Percentiles rank a stretch among this genome's conserved stretches.
These are phyloP conservation scores for Hyphopichia khmerensis DNA, from an alignment of 1,139 yeast species.

Conservation along the genomic window DNA sequence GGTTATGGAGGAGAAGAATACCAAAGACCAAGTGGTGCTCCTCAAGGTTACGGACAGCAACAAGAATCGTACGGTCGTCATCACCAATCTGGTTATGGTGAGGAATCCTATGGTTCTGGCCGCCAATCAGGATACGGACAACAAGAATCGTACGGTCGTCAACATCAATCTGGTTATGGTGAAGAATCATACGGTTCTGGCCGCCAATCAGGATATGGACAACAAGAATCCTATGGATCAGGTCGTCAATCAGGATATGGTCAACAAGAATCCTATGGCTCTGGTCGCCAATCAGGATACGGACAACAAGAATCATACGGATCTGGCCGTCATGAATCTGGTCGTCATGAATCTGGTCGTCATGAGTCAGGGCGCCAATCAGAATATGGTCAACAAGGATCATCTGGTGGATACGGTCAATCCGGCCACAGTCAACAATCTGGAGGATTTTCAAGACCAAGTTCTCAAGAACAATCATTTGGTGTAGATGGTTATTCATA, in stretches of 20 bases:
- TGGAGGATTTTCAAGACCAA: constrained; percentile 26
- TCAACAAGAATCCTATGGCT: background rate
- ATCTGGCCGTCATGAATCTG: background rate
- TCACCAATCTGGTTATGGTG: background rate
- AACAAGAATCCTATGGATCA: background rate
- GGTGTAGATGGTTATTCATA: constrained; percentile 19
- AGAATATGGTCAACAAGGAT: background rate
- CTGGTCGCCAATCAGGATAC: background rate
- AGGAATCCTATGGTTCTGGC: background rate
- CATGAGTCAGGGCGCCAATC: background rate
- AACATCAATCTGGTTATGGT: background rate
- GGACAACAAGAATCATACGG: background rate
- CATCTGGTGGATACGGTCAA: background rate
- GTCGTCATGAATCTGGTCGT: too few species aligned
- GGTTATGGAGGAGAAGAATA: background rate
- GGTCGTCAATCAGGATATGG: background rate
- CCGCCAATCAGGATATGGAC: background rate
- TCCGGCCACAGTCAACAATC: background rate
- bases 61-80: background rate
- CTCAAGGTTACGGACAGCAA: background rate
- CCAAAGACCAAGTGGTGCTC: background rate
- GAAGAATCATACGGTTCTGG: background rate
- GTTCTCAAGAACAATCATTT: constrained; percentile 6
- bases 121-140: background rate
- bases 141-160: background rate